Conservation (phyloP, 306 rosid genomes). For the Nissolia schottii region DNA sequence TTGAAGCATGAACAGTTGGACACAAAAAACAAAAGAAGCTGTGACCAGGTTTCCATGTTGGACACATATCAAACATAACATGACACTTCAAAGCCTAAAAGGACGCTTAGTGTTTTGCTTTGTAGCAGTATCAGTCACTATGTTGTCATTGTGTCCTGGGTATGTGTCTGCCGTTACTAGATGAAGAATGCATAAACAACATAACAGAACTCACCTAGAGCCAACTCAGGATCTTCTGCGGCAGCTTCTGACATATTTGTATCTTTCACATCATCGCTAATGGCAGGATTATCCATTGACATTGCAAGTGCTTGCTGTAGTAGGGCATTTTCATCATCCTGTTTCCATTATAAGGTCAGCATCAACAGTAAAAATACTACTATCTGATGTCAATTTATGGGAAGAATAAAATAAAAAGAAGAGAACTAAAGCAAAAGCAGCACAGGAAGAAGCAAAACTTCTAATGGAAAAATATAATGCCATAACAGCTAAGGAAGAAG, state of each 20-base stretch:
- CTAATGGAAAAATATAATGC: background rate
- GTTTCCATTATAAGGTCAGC: conserved; percentile 24
- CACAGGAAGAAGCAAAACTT: background rate
- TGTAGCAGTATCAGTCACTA: background rate
- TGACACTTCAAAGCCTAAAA: background rate
- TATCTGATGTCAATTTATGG: background rate
- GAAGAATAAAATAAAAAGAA: background rate
- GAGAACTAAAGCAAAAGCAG: background rate
- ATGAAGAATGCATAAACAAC: background rate
- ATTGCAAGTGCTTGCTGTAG: conserved; percentile 98
- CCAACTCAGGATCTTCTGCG: conserved; percentile 83
- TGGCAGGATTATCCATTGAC: conserved; percentile 92
- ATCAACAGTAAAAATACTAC: conserved; percentile 3
- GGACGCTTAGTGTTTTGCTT: background rate
- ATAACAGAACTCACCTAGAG: conserved; percentile 69
- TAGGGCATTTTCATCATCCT: conserved; percentile 76
- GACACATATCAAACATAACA: background rate
- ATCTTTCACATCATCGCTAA: conserved; percentile 59
- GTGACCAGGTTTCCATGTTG: background rate
- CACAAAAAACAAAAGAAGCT: background rate
- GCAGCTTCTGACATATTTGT: conserved; percentile 82
- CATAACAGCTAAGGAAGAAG: background rate
- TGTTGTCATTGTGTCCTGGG: background rate
- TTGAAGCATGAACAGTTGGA: background rate
- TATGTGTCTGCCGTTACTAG: no score